Evolutionary conservation across 2,329 filamentous ascomycete genomes (phyloP), one percentile per base, ranked within the genome.

Genomic region (Mycocentrospora acerina): DNA sequence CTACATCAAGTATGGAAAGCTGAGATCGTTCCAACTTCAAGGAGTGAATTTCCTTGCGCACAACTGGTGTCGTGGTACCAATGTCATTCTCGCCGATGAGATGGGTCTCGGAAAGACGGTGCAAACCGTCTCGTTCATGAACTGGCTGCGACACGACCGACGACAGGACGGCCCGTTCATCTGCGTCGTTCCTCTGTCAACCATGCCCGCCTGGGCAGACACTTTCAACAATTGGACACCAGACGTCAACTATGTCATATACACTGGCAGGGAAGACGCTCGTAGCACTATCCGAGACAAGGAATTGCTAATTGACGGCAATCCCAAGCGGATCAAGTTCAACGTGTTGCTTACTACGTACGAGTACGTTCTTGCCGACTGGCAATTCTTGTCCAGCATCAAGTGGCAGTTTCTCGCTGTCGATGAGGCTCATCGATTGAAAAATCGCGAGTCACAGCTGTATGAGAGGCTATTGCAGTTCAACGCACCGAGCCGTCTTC

Each of bases 91-190:
- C 36, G 93, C 93, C 32, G 93, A 98, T 64, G 93, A 98, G 70
- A 98, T 98, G 93, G 93, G 93, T 57, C 78, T 98, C 11, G 93
- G 93, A 18, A 98, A 98, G 72, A 98, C 93, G 0, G 93, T 98
- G 0, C 93, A 98, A 70, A 96, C 91, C 0, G 90, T 98, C 18
- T 84, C 91, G 0, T 97, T 97, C 66, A 85, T 98, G 67, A 96
- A 91, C 64, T 98, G 93, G 91, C 78, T 98, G 44, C 87, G 89
- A 37, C 91, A 97, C 68, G 83, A 90, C 42, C 83, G 91, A 52
- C 79, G 78, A 33, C 93, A 98, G 65, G 88, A 97, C 67, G 93
- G 93, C 0, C 93, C 93, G 0, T 97, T 96, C 61, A 81, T 98
- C 29, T 91, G 97, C 43, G 89, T 97, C n/a, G 93, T 95, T 7